Percentiles rank a stretch among this genome's conserved stretches.
These are phyloP conservation scores for Manihot esculenta DNA, from an alignment of 441 rosid genomes.

Conservation along the genomic window DNA sequence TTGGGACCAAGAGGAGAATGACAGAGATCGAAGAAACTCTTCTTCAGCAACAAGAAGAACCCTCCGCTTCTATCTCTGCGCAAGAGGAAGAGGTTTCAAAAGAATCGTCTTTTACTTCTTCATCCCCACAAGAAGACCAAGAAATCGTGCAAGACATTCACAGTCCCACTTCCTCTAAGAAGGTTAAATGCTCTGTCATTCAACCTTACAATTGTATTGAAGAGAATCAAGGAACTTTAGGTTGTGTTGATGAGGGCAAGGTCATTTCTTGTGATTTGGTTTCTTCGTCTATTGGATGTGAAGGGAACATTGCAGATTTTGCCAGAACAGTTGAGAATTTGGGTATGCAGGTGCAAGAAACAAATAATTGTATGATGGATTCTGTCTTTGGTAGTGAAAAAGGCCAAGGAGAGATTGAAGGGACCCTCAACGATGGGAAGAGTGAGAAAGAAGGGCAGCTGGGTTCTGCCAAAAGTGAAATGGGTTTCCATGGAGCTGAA, in stretches of 20 bases:
- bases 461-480: slow-evolving; percentile 11
- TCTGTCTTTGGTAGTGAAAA: slow-evolving; percentile 12
- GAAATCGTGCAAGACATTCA: slow-evolving; percentile 24
- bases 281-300: slow-evolving; percentile 19
- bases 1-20: slow-evolving; percentile 20
- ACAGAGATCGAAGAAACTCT: slow-evolving; percentile 17
- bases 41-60: background rate
- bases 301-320: slow-evolving; percentile 2
- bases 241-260: slow-evolving; percentile 27
- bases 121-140: slow-evolving; percentile 19
- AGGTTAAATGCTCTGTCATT: slow-evolving; percentile 27
- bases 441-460: slow-evolving; percentile 8
- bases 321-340: slow-evolving; percentile 20
- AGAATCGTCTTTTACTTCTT: slow-evolving; percentile 10
- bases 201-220: background rate
- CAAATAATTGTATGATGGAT: slow-evolving; percentile 14
- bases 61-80: slow-evolving; percentile 3
- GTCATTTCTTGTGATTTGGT: slow-evolving; percentile 20
- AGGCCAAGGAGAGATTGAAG: slow-evolving; percentile 2
- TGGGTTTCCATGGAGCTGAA: slow-evolving; percentile 26
- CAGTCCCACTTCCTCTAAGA: slow-evolving; percentile 24
- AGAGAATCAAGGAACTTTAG: slow-evolving; percentile 13
- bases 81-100: slow-evolving; percentile 5
- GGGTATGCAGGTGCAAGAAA: slow-evolving; percentile 21
- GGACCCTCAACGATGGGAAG: slow-evolving; percentile 11